Percentiles rank a stretch among this genome's conserved stretches.
Evolutionary conservation across 352 stramenopile species (phyloP).

Genomic region (Globisporangium solare): DNA sequence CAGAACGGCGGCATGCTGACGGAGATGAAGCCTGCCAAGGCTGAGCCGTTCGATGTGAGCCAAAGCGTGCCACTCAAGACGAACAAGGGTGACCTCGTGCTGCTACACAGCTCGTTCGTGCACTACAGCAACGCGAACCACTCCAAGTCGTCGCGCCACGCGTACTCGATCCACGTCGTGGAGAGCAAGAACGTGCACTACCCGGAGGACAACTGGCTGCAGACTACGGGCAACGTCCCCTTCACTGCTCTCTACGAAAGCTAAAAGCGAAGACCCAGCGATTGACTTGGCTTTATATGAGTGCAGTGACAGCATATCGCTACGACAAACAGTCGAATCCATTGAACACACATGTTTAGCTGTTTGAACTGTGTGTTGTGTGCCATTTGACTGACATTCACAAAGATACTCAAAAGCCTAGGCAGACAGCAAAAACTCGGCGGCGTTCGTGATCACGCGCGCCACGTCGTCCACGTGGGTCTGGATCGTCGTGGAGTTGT

Average conservation of each 20-base stretch:
- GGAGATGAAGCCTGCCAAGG: slow-evolving; percentile 50
- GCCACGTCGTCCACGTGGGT: slow-evolving; percentile 41
- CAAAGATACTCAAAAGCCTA: no score
- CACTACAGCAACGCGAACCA: slow-evolving; percentile 94
- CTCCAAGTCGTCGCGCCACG: slow-evolving; percentile 86
- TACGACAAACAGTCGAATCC: no score
- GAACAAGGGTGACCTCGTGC: slow-evolving; percentile 92
- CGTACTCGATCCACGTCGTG: slow-evolving; percentile 95
- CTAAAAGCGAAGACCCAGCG: no score
- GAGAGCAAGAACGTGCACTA: slow-evolving; percentile 88
- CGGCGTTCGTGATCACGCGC: slow-evolving; percentile 26
- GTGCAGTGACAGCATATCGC: no score
- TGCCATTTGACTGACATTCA: no score
- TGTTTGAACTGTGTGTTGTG: no score
- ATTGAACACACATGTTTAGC: no score
- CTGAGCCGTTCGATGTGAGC: slow-evolving; percentile 52
- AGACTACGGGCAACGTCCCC: slow-evolving; percentile 68
- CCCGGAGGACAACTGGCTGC: slow-evolving; percentile 92
- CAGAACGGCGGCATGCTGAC: slow-evolving; percentile 37
- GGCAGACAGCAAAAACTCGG: slow-evolving; percentile 23
- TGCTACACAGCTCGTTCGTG: slow-evolving; percentile 92
- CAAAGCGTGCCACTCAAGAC: slow-evolving; percentile 67
- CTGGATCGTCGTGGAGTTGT: slow-evolving; percentile 30
- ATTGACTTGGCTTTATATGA: no score
- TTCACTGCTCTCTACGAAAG: slow-evolving; percentile 21